Percentiles rank a stretch among this genome's conserved stretches.
Conservation (phyloP, 192 early-diverging fungal species). For the Entomortierella chlamydospora region DNA sequence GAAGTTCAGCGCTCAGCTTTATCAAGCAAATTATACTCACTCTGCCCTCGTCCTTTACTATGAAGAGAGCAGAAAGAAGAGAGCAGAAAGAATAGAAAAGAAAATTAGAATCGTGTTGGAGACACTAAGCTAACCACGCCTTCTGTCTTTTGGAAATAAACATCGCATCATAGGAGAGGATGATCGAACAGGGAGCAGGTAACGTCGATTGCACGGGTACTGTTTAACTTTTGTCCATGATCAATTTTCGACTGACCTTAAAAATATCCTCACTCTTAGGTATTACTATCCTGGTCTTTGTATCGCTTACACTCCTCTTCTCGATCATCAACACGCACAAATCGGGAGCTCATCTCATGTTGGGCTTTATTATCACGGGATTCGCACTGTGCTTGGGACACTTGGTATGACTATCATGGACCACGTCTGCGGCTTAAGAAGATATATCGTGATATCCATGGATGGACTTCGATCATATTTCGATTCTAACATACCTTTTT, state of each 20-base stretch:
- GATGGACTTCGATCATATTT: background rate
- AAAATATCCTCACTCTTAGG: slow-evolving; percentile 14
- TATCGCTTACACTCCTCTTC: slow-evolving; percentile 47
- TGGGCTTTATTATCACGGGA: slow-evolving; percentile 52
- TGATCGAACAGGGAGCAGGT: slow-evolving; percentile 55
- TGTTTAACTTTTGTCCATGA: background rate
- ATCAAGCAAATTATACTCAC: no score
- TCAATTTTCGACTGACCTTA: background rate
- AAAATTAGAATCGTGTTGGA: no score
- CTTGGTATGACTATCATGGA: slow-evolving; percentile 17
- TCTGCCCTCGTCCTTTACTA: no score
- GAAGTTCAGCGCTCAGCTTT: no score
- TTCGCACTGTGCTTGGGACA: slow-evolving; percentile 48
- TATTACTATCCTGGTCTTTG: slow-evolving; percentile 34
- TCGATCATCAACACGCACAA: slow-evolving; percentile 54
- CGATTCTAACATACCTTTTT: background rate
- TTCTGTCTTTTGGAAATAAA: background rate
- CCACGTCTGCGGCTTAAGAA: background rate
- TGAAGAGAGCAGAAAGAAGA: no score
- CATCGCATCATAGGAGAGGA: slow-evolving; percentile 25
- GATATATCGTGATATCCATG: background rate
- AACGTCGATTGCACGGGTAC: background rate
- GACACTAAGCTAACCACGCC: no score
- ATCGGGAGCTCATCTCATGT: slow-evolving; percentile 47
- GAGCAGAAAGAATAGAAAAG: no score